Conservation (phyloP, 208 protist genomes). For the Leishmania braziliensis region DNA sequence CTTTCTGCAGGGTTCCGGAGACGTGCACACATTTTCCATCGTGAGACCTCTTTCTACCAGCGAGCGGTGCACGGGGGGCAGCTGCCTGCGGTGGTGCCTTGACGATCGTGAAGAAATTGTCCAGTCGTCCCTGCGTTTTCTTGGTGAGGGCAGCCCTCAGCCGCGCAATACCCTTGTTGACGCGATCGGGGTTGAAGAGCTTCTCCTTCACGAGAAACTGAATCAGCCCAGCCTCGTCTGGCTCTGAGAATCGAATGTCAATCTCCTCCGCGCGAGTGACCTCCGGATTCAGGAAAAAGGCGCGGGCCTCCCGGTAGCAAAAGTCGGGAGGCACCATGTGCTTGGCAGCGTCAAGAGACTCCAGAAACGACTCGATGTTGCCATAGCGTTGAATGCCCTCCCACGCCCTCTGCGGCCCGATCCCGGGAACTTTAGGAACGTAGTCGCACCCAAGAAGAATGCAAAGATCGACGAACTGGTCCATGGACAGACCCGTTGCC, state of each 20-base stretch:
- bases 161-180: slow-evolving; percentile 82
- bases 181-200: slow-evolving; percentile 94
- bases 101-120: slow-evolving; percentile 88
- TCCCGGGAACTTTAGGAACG: slow-evolving; percentile 97
- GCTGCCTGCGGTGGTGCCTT: slow-evolving; percentile 7
- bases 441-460: slow-evolving; percentile 99
- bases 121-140: slow-evolving; percentile 90
- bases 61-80: slow-evolving; percentile 12
- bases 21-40: slow-evolving; percentile 39
- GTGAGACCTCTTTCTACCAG: slow-evolving; percentile 56
- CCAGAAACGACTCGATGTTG: slow-evolving; percentile 96
- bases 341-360: slow-evolving; percentile 89
- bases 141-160: slow-evolving; percentile 66
- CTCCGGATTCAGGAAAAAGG: slow-evolving; percentile 94
- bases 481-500: slow-evolving; percentile 84
- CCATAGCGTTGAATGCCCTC: slow-evolving; percentile 95
- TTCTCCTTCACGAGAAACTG: slow-evolving; percentile 98
- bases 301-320: slow-evolving; percentile 85
- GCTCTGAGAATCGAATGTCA: slow-evolving; percentile 94
- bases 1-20: slow-evolving; percentile 76
- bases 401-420: slow-evolving; percentile 97
- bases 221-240: slow-evolving; percentile 97
- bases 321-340: slow-evolving; percentile 89
- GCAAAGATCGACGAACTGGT: slow-evolving; percentile 99
- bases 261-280: slow-evolving; percentile 76